Evolutionary conservation across 495 filamentous ascomycete species (phyloP), one percentile per base, ranked within the genome.

Genomic region (Hypoxylon lienhwacheense): DNA sequence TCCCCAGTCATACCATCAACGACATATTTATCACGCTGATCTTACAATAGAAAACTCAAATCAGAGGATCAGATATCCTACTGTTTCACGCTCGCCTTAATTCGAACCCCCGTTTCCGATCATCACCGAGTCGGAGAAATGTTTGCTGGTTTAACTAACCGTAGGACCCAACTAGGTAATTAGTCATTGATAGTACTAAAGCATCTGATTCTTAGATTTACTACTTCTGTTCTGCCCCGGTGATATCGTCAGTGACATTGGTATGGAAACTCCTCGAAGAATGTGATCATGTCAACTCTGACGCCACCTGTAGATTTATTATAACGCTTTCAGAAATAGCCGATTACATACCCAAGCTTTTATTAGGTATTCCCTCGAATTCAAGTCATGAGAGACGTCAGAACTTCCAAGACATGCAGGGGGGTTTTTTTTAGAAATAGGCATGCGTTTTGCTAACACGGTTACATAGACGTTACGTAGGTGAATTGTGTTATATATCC

Each of bases 101-200:
- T 19, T 14, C 47, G 29, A 48, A 33, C 37, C 29, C n/a, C 24
- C 43, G 40, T 34, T 43, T 22, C 43, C 47, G 37, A 43, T 19
- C 33, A 20, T 52, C 36, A 22, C 25, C 33, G 34, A 47, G 26
- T 47, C 51, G 25, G 42, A 52, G 14, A 53, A n/a, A 47, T 32
- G 37, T 56, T 50, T 21, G 37, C 26, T 46, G 46, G 42, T 33
- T 32, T 47, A 36, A n/a, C 31, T 47, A 42, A 48, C 52, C 34
- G 14, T 40, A 47, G 58, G 51, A 41, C 35, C 34, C 44, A 56
- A 22, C 15, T 47, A 55, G 52, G 52, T 55, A 56, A 48, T 61
- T 56, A 56, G 52, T 21, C 42, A 47, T 61, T 41, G 47, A 32
- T 61, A 61, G 58, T 56, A 61, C 58, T 61, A 53, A 61, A 61